Percentiles rank a stretch among this genome's conserved stretches.
Conservation (phyloP, 306 rosid species). For the Senna siamea region DNA sequence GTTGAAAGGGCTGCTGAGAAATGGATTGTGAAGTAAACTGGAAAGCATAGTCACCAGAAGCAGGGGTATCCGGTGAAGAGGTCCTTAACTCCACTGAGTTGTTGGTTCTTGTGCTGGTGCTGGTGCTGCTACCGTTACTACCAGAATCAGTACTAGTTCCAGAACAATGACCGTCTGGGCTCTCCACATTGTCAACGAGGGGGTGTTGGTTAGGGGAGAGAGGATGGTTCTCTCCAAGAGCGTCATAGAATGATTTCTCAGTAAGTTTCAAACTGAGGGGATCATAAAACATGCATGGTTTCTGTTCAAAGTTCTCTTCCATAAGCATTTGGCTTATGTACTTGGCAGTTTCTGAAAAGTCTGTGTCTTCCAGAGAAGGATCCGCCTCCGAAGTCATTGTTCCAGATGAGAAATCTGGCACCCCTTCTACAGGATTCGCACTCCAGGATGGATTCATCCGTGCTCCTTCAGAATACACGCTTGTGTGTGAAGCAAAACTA, state of each 20-base stretch:
- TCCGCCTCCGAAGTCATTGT: slow-evolving; percentile 1
- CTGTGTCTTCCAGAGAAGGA: slow-evolving; percentile 42
- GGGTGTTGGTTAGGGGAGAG: slow-evolving; percentile 55
- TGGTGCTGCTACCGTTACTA: neutral
- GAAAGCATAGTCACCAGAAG: slow-evolving; percentile 36
- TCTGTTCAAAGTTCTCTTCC: slow-evolving; percentile 74
- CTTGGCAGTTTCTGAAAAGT: slow-evolving; percentile 48
- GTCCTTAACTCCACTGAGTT: slow-evolving; percentile 36
- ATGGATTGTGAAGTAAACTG: slow-evolving; percentile 31
- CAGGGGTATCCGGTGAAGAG: slow-evolving; percentile 43
- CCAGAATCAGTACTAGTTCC: slow-evolving; percentile 15
- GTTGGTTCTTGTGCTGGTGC: neutral
- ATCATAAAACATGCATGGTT: slow-evolving; percentile 68
- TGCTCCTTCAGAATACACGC: slow-evolving; percentile 3
- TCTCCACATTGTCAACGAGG: slow-evolving; percentile 33
- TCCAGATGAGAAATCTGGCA: neutral
- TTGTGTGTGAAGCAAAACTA: slow-evolving; percentile 4
- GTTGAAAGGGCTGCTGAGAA: slow-evolving; percentile 36
- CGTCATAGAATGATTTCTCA: slow-evolving; percentile 69
- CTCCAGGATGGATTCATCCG: slow-evolving; percentile 18
- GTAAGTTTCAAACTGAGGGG: slow-evolving; percentile 61
- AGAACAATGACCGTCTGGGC: slow-evolving; percentile 34
- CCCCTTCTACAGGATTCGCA: neutral
- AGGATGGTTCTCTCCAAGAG: slow-evolving; percentile 45
- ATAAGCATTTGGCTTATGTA: slow-evolving; percentile 61